Base-by-base conservation (phyloP, 2,329 filamentous ascomycete genomes). In the Cucurbitaria berberidis region DNA sequence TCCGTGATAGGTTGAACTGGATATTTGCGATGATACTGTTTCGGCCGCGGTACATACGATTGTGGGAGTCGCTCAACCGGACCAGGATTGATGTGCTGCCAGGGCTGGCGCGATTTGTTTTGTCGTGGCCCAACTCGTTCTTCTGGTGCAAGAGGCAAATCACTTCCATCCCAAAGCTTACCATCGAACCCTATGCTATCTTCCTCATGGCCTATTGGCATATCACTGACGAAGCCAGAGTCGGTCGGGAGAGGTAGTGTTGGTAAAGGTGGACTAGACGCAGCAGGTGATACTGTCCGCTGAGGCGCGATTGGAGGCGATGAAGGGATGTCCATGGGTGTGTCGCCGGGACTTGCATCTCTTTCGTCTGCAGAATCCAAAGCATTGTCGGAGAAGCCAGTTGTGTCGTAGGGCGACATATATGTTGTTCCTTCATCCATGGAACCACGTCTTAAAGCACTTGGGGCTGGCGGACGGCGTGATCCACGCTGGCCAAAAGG, bases 141-240 rank as follows among this genome's bases (percentile, higher is more conserved):
- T 39, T 65, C 61, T 22, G 57, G 36, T 21, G 54, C 47, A 16
- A 45, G 40, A n/a, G 64, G 55, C n/a, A 62, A 36, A 38, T 66
- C 65, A 36, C 60, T 63, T 5, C 60, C 61, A 10, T 60, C 59
- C 53, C 57, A 67, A 22, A 53, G 41, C 44, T 55, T 64, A 11
- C 48, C 58, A 16, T 51, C 52, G n/a, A 48, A 72, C 21, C 78
- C 77, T 39, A 85, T 82, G 21, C 90, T 85, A 32, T 88, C 65
- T 6, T 70, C 88, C 53, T 91, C 84, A 5, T 87, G 80, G 22
- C 89, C 86, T n/a, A 89, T 84, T 15, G 89, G 73, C 6, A 86
- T 84, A n/a, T 89, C 89, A 69, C 90, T 95, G 84, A 93, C 90
- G 67, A 96, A 96, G 1, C 90, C 90, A 13, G 90, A 93, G 69